Evolutionary conservation across 2,329 filamentous ascomycete genomes (phyloP), one percentile per base, ranked within the genome.

Genomic region (Balansia obtecta): DNA sequence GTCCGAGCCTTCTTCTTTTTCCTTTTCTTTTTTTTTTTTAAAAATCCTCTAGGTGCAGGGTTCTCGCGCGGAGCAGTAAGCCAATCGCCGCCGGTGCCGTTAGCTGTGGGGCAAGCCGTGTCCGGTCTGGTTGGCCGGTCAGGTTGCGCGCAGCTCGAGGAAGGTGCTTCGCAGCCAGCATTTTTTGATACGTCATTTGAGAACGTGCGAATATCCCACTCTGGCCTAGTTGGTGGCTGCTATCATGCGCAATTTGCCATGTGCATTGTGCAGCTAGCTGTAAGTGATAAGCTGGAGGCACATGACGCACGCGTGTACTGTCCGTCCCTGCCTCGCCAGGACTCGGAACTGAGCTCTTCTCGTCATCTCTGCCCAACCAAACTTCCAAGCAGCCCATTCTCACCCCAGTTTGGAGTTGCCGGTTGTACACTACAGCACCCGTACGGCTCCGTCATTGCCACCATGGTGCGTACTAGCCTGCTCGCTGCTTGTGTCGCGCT

Each of bases 401-500:
- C 40, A 12, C 40, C 40, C 12, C 1, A 39, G 12, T 18, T 8
- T 22, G 9, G 5, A 6, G 9, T 0, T 7, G 11, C 15, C 6
- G 12, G 6, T 4, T 42, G n/a, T 20, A 20, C n/a, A n/a, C 33
- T 11, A 15, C 30, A 42, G 30, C 16, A 15, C 12, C 7, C 22
- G n/a, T 18, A 45, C 41, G 3, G 6, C 34, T 34, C 15, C 7
- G 18, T 2, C 34, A 20, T 42, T 52, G 46, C 15, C 38, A 58
- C 60, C 59, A 67, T 66, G 49, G 46, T 61, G 9, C 52, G 57
- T 50, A 57, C 45, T n/a, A 52, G 55, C 32, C 33, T 62, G 27
- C 45, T 61, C 46, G 54, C 57, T 49, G 57, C 61, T 38, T 61
- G 63, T 40, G 53, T 73, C 50, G 62, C 67, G 49, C 38, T 53